A percentile compares a stretch with the other conserved stretches of the same genome.
These are phyloP conservation scores for Rhodamnia rubescens DNA, from an alignment of 345 rosid genomes.

Conservation along the genomic window DNA sequence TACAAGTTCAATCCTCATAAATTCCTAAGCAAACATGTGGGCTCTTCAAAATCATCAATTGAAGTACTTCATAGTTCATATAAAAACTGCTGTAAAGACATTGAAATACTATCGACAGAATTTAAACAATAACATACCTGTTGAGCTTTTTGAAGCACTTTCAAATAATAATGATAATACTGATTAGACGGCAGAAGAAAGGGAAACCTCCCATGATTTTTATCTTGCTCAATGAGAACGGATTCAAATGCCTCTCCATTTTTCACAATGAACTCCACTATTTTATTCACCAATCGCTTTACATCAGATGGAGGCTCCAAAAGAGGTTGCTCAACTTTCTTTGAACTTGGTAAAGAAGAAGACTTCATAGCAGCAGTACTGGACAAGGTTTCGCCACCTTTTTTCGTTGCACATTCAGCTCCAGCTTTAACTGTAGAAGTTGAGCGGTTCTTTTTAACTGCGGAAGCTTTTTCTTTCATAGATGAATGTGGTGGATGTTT, in stretches of 20 bases:
- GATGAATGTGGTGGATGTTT: conserved; percentile 24
- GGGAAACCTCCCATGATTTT: conserved; percentile 70
- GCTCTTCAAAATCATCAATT: too few species aligned
- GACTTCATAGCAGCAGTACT: conserved; percentile 19
- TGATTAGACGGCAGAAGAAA: conserved; percentile 63
- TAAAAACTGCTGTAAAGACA: neutral
- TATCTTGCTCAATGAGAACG: conserved; percentile 77
- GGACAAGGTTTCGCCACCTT: conserved; percentile 19
- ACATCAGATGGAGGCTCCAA: conserved; percentile 81
- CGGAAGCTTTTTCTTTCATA: conserved; percentile 31
- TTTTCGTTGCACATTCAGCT: conserved; percentile 25
- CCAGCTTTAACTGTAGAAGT: conserved; percentile 31
- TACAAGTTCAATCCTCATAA: neutral
- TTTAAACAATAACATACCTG: conserved; percentile 31
- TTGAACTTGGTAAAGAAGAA: conserved; percentile 13
- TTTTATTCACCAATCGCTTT: conserved; percentile 81
- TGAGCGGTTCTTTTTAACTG: conserved; percentile 41
- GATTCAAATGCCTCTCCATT: conserved; percentile 86
- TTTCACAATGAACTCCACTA: conserved; percentile 76
- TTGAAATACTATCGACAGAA: neutral
- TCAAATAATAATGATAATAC: conserved; percentile 60
- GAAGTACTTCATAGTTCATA: too few species aligned
- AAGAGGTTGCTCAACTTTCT: conserved; percentile 36
- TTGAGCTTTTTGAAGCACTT: conserved; percentile 57
- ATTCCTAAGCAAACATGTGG: neutral